Conservation (phyloP, 352 stramenopile genomes). For the Elongisporangium undulatum region DNA sequence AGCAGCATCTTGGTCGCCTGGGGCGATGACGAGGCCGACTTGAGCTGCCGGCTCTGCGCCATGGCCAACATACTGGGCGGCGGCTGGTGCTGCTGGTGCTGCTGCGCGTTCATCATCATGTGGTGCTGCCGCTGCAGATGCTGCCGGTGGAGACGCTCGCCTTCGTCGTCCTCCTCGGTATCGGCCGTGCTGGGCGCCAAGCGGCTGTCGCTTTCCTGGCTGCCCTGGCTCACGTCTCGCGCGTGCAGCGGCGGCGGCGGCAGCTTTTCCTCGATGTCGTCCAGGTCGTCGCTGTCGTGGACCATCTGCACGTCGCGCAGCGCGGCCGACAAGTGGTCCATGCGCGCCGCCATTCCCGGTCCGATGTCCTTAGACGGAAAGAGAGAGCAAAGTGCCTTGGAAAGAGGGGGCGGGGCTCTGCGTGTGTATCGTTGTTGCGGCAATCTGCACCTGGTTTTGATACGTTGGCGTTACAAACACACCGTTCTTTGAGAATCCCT, state of each 20-base stretch:
- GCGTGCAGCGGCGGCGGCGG: neutral
- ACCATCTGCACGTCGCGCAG: neutral
- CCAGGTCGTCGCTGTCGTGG: neutral
- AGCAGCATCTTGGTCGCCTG: conserved; percentile 6
- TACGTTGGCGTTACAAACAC: neutral
- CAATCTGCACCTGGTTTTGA: neutral
- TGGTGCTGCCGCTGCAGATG: neutral
- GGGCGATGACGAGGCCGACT: neutral
- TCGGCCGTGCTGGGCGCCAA: neutral
- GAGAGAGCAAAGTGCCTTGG: neutral
- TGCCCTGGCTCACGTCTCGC: neutral
- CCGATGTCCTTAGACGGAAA: neutral
- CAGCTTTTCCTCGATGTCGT: neutral
- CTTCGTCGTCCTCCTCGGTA: neutral
- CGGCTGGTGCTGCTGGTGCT: neutral
- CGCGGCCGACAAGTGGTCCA: neutral
- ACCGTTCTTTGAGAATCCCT: neutral
- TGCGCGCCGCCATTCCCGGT: neutral
- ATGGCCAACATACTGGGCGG: neutral
- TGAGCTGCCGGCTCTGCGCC: neutral
- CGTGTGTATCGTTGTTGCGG: neutral
- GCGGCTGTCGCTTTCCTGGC: neutral
- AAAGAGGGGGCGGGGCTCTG: neutral
- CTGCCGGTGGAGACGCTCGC: neutral
- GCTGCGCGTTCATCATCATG: neutral